phyloP scores from a whole-genome alignment of 208 protist genomes.

The Leishmania turanica region DNA sequence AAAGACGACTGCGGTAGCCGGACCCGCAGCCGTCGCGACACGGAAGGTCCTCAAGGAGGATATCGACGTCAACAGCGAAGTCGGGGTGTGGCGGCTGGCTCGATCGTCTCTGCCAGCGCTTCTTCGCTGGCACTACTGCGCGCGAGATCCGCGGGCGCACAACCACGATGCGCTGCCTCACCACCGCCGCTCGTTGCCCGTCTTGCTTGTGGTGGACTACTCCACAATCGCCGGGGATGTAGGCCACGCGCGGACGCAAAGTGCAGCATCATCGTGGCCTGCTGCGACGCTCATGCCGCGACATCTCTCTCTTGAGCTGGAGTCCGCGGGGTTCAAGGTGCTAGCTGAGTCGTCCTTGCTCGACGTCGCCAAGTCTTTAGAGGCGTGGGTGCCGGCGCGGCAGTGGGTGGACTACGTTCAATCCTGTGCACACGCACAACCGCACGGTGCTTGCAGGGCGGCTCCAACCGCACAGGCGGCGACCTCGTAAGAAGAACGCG shows the following conservation, averaged over 20 bases:
- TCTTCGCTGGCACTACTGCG: slow-evolving; percentile 80
- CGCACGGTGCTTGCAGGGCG: not conserved
- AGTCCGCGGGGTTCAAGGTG: slow-evolving; percentile 45
- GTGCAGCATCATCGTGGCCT: not conserved
- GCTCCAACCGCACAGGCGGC: not conserved
- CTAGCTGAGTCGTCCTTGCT: slow-evolving; percentile 24
- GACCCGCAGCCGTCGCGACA: not conserved
- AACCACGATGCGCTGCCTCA: slow-evolving; percentile 74
- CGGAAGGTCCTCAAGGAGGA: slow-evolving; percentile 54
- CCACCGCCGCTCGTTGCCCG: slow-evolving; percentile 41
- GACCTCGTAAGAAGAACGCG: not conserved
- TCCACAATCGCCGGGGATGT: slow-evolving; percentile 31
- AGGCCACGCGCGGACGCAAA: not conserved
- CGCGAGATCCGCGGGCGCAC: slow-evolving; percentile 83
- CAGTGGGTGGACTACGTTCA: slow-evolving; percentile 25
- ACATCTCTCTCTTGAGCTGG: slow-evolving; percentile 54
- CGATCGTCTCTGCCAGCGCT: slow-evolving; percentile 30
- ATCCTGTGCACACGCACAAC: not conserved
- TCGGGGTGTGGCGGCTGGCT: slow-evolving; percentile 54
- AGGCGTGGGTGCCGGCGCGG: slow-evolving; percentile 38
- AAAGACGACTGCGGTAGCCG: not conserved
- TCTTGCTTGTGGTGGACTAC: slow-evolving; percentile 72
- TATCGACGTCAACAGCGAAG: slow-evolving; percentile 53
- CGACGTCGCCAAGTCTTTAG: slow-evolving; percentile 28
- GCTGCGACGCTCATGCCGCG: slow-evolving; percentile 53